Base-by-base conservation (phyloP, 2,329 filamentous ascomycete species). In the Elsinoe arachidis region DNA sequence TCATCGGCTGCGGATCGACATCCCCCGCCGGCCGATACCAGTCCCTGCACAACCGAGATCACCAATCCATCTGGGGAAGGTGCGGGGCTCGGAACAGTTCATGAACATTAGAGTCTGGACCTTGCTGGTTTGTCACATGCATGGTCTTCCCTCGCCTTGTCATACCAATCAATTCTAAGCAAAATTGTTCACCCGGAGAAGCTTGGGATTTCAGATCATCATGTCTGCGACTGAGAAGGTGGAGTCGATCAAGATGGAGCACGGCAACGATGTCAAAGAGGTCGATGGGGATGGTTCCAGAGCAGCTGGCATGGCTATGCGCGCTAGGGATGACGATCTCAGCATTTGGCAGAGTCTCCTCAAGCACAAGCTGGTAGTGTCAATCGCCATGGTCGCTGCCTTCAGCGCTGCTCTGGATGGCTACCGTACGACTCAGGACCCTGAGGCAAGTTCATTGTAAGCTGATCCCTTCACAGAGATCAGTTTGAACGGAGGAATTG, bases 351-450 rank as follows among this genome's bases (percentile, higher is more conserved):
- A 72, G 52, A 69, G 65, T 44, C 66, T 71, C 5, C 58, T 60
- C 5, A 63, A 65, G 46, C 73, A 71, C 64, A 74, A 73, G 38
- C 59, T 62, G 1, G 65, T 72, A 0, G 69, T 67, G 0, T 15
- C 63, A 23, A 67, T 75, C 21, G 72, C 71, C 1, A 75, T 75
- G 72, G 57, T 62, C 49, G 73, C 72, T 4, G 70, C 73, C 0
- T 76, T 75, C 52, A 70, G 68, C 47, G 73, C 73, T 12, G 69
- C 73, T 0, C 62, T 75, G 0, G 73, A 75, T 63, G 73, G 73
- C 2, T 75, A 76, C 55, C 73, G 69, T 51, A 15, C 34, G 44
- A 47, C 21, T n/a, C 43, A 33, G 52, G 61, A 7, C 59, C 58
- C 11, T 60, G 63, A 2, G 56, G 58, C 19, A 58, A 64, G 49